Evolutionary conservation across 202 grass and related monocot species (phyloP).

Genomic region (Cymbopogon flexuosus): DNA sequence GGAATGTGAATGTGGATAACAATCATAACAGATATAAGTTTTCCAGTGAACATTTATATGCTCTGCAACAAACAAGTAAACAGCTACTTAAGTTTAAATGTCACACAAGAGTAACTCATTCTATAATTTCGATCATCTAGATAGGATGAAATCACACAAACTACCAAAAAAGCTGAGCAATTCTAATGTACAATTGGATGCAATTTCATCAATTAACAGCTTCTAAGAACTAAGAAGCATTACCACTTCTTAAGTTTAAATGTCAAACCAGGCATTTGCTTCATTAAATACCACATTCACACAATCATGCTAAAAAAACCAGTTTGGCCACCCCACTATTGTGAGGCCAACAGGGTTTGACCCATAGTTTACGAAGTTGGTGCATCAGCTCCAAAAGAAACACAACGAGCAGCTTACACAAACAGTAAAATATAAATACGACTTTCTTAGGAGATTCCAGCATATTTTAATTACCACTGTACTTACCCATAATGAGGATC

Average conservation of each 20-base stretch:
- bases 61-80: neutral
- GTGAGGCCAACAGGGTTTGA: neutral
- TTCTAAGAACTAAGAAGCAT: conserved; percentile 13
- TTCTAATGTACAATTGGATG: neutral
- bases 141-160: conserved; percentile 15
- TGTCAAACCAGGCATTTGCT: neutral
- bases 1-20: neutral
- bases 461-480: neutral
- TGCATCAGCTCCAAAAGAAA: neutral
- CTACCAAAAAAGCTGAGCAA: neutral
- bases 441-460: neutral
- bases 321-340: neutral
- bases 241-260: neutral
- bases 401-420: neutral
- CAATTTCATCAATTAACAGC: neutral
- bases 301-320: neutral
- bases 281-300: conserved; percentile 2
- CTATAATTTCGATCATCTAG: neutral
- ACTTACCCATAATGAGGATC: neutral
- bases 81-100: too few species aligned
- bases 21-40: neutral
- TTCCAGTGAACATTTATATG: neutral
- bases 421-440: neutral
- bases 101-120: too few species aligned
- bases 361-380: neutral